These are phyloP conservation scores for Knufia fluminis DNA, from an alignment of 2,329 filamentous ascomycete genomes.

Conservation along the genomic window DNA sequence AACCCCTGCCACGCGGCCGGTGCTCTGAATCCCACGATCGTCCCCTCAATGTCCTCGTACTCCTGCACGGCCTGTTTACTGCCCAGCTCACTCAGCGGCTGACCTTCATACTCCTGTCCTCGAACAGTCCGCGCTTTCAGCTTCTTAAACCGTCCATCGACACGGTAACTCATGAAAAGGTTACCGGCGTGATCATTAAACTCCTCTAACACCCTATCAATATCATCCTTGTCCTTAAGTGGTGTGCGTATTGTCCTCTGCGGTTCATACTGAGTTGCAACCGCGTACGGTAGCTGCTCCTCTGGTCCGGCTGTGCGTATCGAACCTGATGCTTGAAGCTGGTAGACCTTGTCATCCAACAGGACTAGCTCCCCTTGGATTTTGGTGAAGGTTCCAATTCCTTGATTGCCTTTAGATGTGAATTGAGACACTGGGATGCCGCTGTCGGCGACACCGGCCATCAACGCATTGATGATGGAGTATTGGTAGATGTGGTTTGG, in stretches of 20 bases:
- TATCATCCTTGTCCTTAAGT: conserved; percentile 20
- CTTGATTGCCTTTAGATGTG: conserved; percentile 40
- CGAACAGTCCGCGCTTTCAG: conserved; percentile 25
- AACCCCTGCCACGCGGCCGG: conserved; percentile 34
- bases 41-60: conserved; percentile 31
- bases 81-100: conserved; percentile 28
- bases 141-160: conserved; percentile 22
- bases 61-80: conserved; percentile 33
- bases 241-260: conserved; percentile 19
- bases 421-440: conserved; percentile 41
- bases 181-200: conserved; percentile 22
- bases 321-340: conserved; percentile 31
- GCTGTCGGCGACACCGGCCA: conserved; percentile 38
- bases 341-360: conserved; percentile 34
- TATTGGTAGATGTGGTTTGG: conserved; percentile 37
- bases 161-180: conserved; percentile 25
- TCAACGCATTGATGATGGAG: conserved; percentile 35
- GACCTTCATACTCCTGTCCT: conserved; percentile 26
- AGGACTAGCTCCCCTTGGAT: conserved; percentile 39
- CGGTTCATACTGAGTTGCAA: conserved; percentile 26
- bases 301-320: conserved; percentile 26
- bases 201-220: conserved; percentile 19
- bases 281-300: conserved; percentile 34
- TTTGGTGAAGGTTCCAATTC: conserved; percentile 38
- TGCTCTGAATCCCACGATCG: conserved; percentile 36